Evolutionary conservation across 495 filamentous ascomycete genomes (phyloP), one percentile per base, ranked within the genome.

Genomic region (Aspergillus ellipticus): DNA sequence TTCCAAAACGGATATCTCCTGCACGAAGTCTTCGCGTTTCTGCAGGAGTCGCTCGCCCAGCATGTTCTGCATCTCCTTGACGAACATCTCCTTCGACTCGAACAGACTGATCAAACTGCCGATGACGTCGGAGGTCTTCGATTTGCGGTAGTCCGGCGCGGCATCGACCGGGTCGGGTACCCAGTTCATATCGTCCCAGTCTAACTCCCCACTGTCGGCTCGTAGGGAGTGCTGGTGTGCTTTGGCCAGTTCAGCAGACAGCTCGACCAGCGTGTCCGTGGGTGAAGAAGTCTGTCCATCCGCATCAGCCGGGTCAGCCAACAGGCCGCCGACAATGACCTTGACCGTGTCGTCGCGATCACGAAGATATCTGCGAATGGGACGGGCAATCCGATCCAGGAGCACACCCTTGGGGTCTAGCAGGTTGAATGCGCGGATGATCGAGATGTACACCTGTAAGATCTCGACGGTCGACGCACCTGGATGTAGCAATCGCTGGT

Each of bases 101-200:
- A 94, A 91, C 1, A 95, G 81, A 54, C 85, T 87, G 53, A 97
- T 89, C 22, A 98, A 75, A 31, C 88, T 94, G 21, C 90, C 89
- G 29, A 97, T 89, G n/a, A 97, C 88, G 67, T 97, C 94, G 48
- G 89, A 85, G 46, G 82, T 86, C 69, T 92, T 93, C n/a, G 87
- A 86, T 46, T 90, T 87, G 62, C 86, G 88, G 72, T 95, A 97
- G 60, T 95, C 92, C 7, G 89, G 88, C 15, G 89, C 90, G 1
- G 94, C 95, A 67, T 99, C 94, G 22, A 96, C 81, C 2, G 94
- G 94, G 63, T 96, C 89, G 1, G 94, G 94, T 16, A 87, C 76
- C 94, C 94, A 99, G 52, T 82, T 81, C 83, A 95, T 85, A 66
- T 97, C 91, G 60, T 92, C 82, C 81, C 85, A 97, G 69, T 95